Evolutionary conservation across 2,329 filamentous ascomycete species (phyloP).

Genomic region (Colletotrichum neosansevieriae): DNA sequence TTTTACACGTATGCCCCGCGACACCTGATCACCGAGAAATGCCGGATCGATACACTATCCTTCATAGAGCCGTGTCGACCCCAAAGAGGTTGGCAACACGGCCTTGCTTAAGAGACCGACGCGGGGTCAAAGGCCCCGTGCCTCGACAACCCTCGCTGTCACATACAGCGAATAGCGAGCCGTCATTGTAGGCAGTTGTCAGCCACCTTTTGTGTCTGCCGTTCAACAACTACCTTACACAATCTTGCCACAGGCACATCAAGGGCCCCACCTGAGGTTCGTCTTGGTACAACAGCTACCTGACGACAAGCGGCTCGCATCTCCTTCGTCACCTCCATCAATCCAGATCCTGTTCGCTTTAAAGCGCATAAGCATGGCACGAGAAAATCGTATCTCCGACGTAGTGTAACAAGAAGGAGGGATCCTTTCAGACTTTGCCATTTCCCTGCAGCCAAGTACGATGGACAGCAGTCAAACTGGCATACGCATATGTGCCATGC

Average conservation of each 20-base stretch:
- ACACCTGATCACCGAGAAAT: slow-evolving; percentile 40
- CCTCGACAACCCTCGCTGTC: slow-evolving; percentile 23
- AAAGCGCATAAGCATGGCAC: too few relatives aligned
- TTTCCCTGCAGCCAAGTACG: background rate
- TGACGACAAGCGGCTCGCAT: background rate
- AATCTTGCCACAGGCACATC: too few relatives aligned
- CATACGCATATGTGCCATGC: slow-evolving; percentile 23
- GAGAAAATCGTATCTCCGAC: background rate
- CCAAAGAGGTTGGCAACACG: background rate
- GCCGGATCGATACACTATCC: slow-evolving; percentile 33
- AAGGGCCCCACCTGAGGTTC: too few relatives aligned
- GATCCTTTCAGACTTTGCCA: background rate
- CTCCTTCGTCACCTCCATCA: too few relatives aligned
- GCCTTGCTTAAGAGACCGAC: slow-evolving; percentile 16
- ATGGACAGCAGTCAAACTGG: slow-evolving; percentile 21
- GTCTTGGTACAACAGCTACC: background rate
- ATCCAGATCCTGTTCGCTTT: too few relatives aligned
- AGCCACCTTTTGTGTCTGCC: background rate
- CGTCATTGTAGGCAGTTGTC: background rate
- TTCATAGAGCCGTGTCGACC: background rate
- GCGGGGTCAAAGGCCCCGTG: slow-evolving; percentile 32
- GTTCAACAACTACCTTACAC: background rate
- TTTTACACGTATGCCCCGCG: slow-evolving; percentile 21
- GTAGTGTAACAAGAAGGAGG: background rate
- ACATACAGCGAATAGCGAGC: slow-evolving; percentile 38